Evolutionary conservation across 2,329 filamentous ascomycete genomes (phyloP).

Genomic region (Rutstroemia sp.): DNA sequence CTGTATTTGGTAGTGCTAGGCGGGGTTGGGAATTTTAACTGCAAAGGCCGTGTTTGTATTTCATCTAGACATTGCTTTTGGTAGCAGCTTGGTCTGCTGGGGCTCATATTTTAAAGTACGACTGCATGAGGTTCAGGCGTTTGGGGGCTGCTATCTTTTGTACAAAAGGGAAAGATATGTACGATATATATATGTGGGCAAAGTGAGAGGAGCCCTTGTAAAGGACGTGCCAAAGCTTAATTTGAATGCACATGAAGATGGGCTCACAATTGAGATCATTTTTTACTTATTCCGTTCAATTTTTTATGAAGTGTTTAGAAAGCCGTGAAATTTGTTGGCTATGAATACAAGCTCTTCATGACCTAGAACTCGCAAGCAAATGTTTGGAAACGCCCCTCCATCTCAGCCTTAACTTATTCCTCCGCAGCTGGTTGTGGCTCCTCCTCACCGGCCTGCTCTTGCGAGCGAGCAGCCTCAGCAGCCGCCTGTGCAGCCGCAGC

Average conservation of each 20-base stretch:
- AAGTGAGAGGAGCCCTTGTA: conserved; percentile 1
- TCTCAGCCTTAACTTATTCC: conserved; percentile 26
- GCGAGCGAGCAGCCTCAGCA: conserved; percentile 50
- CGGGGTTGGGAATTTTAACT: not conserved
- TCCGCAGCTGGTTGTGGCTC: conserved; percentile 29
- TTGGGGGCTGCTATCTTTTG: conserved; percentile 8
- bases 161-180: conserved; percentile 10
- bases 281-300: conserved; percentile 2
- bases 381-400: conserved; percentile 27
- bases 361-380: conserved; percentile 24
- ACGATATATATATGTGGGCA: conserved; percentile 11
- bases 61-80: conserved; percentile 7
- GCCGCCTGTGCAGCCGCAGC: conserved; percentile 60
- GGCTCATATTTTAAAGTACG: conserved; percentile 3
- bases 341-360: conserved; percentile 23
- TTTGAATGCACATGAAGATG: not conserved
- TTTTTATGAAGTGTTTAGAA: conserved; percentile 12
- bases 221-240: conserved; percentile 1
- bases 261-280: conserved; percentile 2
- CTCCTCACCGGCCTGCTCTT: conserved; percentile 46
- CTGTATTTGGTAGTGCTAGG: conserved; percentile 3
- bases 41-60: not conserved
- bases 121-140: conserved; percentile 12
- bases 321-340: conserved; percentile 24
- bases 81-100: conserved; percentile 10